Evolutionary conservation across 148 eudicot species (phyloP).

Genomic region (Cornus controversa): DNA sequence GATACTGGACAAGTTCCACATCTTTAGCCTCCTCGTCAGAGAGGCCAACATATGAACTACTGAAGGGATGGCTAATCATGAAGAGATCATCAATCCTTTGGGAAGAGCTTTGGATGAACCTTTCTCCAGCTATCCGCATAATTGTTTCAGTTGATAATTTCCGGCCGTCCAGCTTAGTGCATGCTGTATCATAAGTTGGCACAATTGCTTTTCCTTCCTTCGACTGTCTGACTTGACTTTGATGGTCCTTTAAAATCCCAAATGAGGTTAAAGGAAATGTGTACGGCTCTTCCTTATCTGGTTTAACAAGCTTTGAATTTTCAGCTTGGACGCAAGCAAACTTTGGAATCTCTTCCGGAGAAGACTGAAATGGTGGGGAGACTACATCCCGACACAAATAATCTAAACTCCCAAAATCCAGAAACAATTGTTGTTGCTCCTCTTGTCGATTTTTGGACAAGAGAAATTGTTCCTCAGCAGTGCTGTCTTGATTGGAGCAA

Average conservation of each 20-base stretch:
- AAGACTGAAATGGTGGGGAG: conserved; percentile 14
- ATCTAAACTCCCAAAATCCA: conserved; percentile 5
- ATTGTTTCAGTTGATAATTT: conserved; percentile 16
- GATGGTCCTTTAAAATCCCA: background rate
- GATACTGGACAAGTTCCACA: conserved; percentile 19
- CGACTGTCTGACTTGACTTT: background rate
- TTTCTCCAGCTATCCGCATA: conserved; percentile 18
- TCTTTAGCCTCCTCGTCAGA: conserved; percentile 13
- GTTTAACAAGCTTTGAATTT: background rate
- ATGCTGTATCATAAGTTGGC: background rate
- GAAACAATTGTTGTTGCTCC: conserved; percentile 1
- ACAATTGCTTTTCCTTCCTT: background rate
- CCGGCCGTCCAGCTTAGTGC: background rate
- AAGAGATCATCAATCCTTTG: background rate
- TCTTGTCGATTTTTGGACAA: conserved; percentile 3
- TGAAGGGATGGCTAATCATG: conserved; percentile 8
- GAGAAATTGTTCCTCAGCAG: background rate
- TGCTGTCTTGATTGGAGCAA: conserved; percentile 1
- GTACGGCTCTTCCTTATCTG: background rate
- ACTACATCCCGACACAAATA: conserved; percentile 1
- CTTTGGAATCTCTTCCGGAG: conserved; percentile 21
- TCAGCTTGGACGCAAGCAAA: background rate
- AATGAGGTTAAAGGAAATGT: background rate
- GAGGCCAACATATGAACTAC: background rate
- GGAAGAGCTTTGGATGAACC: conserved; percentile 12